Conservation (phyloP, 805 yeast species). For the Starmerella roubikii region DNA sequence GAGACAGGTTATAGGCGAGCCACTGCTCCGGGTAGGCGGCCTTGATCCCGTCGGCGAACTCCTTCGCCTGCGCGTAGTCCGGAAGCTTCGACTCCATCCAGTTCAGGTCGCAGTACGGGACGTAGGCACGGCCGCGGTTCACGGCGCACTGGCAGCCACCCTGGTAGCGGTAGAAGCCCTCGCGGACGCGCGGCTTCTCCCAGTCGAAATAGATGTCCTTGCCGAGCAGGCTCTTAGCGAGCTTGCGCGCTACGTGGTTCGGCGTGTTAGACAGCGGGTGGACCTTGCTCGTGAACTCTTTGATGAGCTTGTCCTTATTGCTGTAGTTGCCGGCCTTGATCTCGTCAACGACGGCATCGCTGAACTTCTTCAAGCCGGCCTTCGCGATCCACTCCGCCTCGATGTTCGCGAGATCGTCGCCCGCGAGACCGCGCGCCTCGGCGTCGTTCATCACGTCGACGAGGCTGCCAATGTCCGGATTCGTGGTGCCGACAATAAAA, state of each 20-base stretch:
- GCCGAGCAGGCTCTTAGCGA: slow-evolving; percentile 53
- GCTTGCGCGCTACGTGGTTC: slow-evolving; percentile 59
- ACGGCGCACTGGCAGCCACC: slow-evolving; percentile 98
- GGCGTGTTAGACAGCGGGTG: slow-evolving; percentile 66
- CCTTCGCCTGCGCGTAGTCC: slow-evolving; percentile 83
- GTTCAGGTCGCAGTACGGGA: slow-evolving; percentile 87
- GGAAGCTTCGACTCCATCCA: slow-evolving; percentile 99
- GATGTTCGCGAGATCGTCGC: slow-evolving; percentile 52
- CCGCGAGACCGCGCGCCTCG: slow-evolving; percentile 58
- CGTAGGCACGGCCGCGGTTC: slow-evolving; percentile 88
- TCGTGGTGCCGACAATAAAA: slow-evolving; percentile 81
- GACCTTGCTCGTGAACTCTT: slow-evolving; percentile 51
- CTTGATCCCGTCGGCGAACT: slow-evolving; percentile 85
- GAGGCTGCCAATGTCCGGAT: slow-evolving; percentile 62
- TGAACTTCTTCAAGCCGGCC: slow-evolving; percentile 79
- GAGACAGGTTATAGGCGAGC: slow-evolving; percentile 93
- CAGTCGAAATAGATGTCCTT: slow-evolving; percentile 80
- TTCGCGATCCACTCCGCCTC: slow-evolving; percentile 71
- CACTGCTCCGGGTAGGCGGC: slow-evolving; percentile 74
- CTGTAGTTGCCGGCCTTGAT: slow-evolving; percentile 47
- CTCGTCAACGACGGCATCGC: slow-evolving; percentile 79
- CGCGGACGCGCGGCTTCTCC: slow-evolving; percentile 91
- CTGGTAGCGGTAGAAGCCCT: slow-evolving; percentile 88
- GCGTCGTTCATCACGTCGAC: slow-evolving; percentile 71
- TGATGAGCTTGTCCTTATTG: slow-evolving; percentile 50